phyloP scores from a whole-genome alignment of 768 basidiomycete species.

The Suillus subluteus region DNA sequence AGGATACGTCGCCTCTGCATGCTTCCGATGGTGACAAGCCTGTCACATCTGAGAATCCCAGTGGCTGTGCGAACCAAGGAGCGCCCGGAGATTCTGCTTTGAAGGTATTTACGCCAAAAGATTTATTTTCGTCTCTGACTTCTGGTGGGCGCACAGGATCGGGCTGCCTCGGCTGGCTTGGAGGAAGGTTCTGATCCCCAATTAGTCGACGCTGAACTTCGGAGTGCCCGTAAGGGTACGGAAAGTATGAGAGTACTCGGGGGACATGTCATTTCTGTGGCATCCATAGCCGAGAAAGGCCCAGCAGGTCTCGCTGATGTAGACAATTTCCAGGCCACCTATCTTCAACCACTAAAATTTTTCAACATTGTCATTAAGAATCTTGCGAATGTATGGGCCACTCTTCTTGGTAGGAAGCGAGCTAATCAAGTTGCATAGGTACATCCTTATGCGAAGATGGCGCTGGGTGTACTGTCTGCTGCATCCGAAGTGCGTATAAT shows the following conservation, averaged over 20 bases:
- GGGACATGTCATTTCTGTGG: not conserved
- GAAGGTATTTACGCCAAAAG: not conserved
- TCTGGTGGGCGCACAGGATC: not conserved
- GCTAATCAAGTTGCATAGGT: not conserved
- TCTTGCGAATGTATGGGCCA: not conserved
- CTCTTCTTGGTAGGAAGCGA: not conserved
- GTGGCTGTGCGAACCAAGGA: not conserved
- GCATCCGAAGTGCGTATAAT: constrained; percentile 3
- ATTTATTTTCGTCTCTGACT: not conserved
- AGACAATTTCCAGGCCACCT: constrained; percentile 2
- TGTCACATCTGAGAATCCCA: not conserved
- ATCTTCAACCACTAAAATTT: constrained; percentile 3
- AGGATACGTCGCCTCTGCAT: not conserved
- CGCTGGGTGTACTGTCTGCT: constrained; percentile 4
- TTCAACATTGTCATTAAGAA: not conserved
- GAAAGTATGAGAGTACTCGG: not conserved
- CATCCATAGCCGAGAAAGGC: not conserved
- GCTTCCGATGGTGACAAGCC: not conserved
- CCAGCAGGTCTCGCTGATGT: not conserved
- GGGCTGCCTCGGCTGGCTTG: not conserved
- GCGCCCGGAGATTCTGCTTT: not conserved
- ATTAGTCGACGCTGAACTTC: not conserved
- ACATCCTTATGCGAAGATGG: constrained; percentile 16
- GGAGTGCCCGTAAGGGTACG: not conserved
- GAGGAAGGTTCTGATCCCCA: not conserved